phyloP scores from a whole-genome alignment of 1,284 basidiomycete genomes.

The Sporisorium exsertum region DNA sequence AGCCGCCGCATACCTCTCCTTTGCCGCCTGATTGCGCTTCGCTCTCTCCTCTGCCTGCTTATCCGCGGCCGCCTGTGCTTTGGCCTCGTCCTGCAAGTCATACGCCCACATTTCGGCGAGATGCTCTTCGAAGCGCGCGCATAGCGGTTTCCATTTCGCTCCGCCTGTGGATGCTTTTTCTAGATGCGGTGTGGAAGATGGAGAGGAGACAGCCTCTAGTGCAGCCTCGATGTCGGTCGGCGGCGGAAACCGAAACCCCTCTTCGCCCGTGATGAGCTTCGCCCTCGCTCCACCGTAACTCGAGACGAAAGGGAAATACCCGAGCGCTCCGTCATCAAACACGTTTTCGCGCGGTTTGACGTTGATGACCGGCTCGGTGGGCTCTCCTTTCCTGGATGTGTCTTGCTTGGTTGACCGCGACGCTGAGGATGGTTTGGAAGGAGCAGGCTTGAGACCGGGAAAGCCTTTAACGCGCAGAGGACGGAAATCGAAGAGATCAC shows the following conservation, averaged over 20 bases:
- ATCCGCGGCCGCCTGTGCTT: conserved; percentile 22
- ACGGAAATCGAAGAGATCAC: conserved; percentile 88
- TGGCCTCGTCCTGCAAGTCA: conserved; percentile 56
- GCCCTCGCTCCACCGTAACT: conserved; percentile 91
- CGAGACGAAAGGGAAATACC: conserved; percentile 95
- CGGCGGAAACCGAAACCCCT: conserved; percentile 81
- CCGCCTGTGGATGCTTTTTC: neutral
- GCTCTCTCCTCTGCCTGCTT: conserved; percentile 33
- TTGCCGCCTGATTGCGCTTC: conserved; percentile 22
- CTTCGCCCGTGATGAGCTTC: conserved; percentile 81
- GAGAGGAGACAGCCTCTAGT: conserved; percentile 19
- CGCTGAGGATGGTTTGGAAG: conserved; percentile 8
- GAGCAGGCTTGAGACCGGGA: conserved; percentile 16
- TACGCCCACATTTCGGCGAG: conserved; percentile 50
- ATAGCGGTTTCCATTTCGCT: conserved; percentile 41
- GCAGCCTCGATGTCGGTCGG: conserved; percentile 53
- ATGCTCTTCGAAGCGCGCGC: conserved; percentile 52
- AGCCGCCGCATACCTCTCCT: conserved; percentile 32
- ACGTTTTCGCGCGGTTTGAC: conserved; percentile 74
- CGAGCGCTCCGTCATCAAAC: conserved; percentile 92
- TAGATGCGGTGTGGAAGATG: neutral
- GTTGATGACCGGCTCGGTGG: conserved; percentile 51
- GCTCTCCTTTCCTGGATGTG: conserved; percentile 10
- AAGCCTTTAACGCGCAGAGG: conserved; percentile 73
- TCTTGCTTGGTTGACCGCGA: conserved; percentile 20